Percentiles rank a stretch among this genome's conserved stretches.
These are phyloP conservation scores for Metschnikowia lunata DNA, from an alignment of 805 yeast species.

Conservation along the genomic window DNA sequence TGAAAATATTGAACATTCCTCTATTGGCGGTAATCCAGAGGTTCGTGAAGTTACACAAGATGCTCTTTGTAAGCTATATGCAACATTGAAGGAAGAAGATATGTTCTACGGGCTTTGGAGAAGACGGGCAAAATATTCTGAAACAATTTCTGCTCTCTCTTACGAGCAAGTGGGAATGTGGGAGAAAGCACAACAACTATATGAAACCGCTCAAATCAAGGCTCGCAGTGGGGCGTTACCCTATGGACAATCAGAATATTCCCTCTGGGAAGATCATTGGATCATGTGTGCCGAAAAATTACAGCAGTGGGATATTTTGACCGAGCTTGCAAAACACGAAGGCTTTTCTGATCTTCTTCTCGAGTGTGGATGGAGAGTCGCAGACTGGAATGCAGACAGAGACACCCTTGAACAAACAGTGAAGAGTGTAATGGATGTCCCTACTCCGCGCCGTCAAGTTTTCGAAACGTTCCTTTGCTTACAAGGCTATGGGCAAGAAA, in stretches of 20 bases:
- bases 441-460: slow-evolving; percentile 94
- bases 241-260: slow-evolving; percentile 90
- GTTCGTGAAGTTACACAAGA: slow-evolving; percentile 84
- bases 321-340: slow-evolving; percentile 96
- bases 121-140: slow-evolving; percentile 88
- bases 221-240: slow-evolving; percentile 95
- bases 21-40: slow-evolving; percentile 62
- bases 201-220: slow-evolving; percentile 94
- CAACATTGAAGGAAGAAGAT: slow-evolving; percentile 87
- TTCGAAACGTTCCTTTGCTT: slow-evolving; percentile 91
- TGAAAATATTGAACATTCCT: slow-evolving; percentile 59
- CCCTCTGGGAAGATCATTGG: slow-evolving; percentile 99
- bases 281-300: slow-evolving; percentile 92
- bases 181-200: slow-evolving; percentile 89
- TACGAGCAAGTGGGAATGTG: slow-evolving; percentile 94
- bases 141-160: slow-evolving; percentile 88
- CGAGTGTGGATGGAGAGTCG: slow-evolving; percentile 99
- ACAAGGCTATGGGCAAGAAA: slow-evolving; percentile 90
- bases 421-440: slow-evolving; percentile 95
- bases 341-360: slow-evolving; percentile 90
- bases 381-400: slow-evolving; percentile 94
- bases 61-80: slow-evolving; percentile 84
- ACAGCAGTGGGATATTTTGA: slow-evolving; percentile 96
- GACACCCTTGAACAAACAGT: slow-evolving; percentile 94
- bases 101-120: slow-evolving; percentile 98